phyloP scores from a whole-genome alignment of 306 rosid genomes.

The Cyamopsis tetragonoloba region DNA sequence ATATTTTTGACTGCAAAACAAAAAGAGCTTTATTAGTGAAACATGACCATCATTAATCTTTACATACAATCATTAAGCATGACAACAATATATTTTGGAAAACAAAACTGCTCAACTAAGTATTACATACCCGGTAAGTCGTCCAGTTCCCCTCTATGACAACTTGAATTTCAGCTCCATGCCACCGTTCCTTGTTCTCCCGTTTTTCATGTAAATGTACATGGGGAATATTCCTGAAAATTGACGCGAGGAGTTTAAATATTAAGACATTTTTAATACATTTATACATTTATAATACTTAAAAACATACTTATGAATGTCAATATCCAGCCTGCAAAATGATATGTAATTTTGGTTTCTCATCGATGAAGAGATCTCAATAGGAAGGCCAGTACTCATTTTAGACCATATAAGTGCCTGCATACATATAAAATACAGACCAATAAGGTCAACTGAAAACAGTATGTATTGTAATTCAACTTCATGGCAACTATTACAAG shows the following conservation, averaged over 20 bases:
- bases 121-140: conserved; percentile 73
- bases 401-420: conserved; percentile 99
- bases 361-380: conserved; percentile 89
- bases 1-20: conserved; percentile 78
- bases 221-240: conserved; percentile 88
- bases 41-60: background rate
- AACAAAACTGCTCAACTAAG: conserved; percentile 1
- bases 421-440: conserved; percentile 14
- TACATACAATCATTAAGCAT: conserved; percentile 9
- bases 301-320: conserved; percentile 75
- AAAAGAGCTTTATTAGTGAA: conserved; percentile 24
- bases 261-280: conserved; percentile 1
- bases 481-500: background rate
- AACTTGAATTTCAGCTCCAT: conserved; percentile 96
- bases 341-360: conserved; percentile 61
- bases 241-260: conserved; percentile 21
- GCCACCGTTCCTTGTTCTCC: conserved; percentile 67
- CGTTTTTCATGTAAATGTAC: conserved; percentile 79
- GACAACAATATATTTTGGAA: conserved; percentile 8
- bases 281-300: background rate
- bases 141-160: conserved; percentile 99
- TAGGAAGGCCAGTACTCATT: conserved; percentile 98
- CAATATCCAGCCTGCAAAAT: conserved; percentile 93
- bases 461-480: background rate
- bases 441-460: background rate